phyloP scores from a whole-genome alignment of 805 yeast genomes.

The Ogataea pilisensis region DNA sequence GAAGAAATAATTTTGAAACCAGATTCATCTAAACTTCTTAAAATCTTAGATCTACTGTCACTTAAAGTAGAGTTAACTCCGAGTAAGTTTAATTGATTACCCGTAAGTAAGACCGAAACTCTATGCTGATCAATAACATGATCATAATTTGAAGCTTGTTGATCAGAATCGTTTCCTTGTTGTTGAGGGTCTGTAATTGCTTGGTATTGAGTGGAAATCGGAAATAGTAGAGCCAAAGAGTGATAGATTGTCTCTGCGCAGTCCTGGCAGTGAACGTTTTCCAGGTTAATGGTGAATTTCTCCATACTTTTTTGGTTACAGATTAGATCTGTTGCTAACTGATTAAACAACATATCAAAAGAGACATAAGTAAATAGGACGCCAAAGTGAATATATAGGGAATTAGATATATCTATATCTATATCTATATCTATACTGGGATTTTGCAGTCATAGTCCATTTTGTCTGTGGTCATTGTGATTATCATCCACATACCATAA shows the following conservation, averaged over 20 bases:
- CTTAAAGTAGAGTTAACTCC: conserved; percentile 17
- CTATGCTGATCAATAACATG: too few species aligned
- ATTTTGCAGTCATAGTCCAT: too few species aligned
- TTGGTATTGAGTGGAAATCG: conserved; percentile 1
- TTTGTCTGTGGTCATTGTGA: too few species aligned
- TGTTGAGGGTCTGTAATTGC: conserved; percentile 7
- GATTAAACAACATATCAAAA: too few species aligned
- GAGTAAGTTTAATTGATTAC: conserved; percentile 29
- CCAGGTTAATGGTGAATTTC: conserved; percentile 25
- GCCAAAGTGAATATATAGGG: neutral
- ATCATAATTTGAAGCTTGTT: too few species aligned
- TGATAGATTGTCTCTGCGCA: conserved; percentile 40
- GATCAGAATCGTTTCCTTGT: too few species aligned
- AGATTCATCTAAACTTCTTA: conserved; percentile 25
- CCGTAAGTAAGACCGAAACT: conserved; percentile 20
- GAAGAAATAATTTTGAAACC: conserved; percentile 35
- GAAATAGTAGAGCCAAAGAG: conserved; percentile 24
- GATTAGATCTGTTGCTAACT: too few species aligned
- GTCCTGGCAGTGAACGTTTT: conserved; percentile 53
- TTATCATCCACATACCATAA: too few species aligned
- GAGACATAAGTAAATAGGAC: too few species aligned
- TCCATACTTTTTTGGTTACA: conserved; percentile 15
- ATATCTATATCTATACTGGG: too few species aligned
- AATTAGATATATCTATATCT: neutral
- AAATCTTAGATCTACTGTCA: conserved; percentile 23